phyloP scores from a whole-genome alignment of 306 rosid genomes.

The Hippophae tibetana region DNA sequence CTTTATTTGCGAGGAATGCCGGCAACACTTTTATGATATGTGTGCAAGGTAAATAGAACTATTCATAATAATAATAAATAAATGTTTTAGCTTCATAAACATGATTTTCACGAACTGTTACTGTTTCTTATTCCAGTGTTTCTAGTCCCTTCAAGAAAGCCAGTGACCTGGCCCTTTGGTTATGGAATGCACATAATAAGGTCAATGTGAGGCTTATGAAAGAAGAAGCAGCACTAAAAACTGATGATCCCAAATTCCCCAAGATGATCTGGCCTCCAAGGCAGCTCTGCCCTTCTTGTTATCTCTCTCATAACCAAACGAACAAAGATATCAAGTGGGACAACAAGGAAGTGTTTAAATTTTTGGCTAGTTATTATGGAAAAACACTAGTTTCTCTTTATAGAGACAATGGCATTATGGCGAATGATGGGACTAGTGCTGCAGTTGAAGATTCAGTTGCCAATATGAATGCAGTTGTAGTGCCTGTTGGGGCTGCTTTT shows the following conservation, averaged over 20 bases:
- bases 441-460: constrained; percentile 49
- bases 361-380: constrained; percentile 54
- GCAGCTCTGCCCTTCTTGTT: constrained; percentile 73
- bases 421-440: constrained; percentile 19
- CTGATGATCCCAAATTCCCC: constrained; percentile 87
- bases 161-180: constrained; percentile 74
- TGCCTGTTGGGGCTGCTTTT: constrained; percentile 93
- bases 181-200: constrained; percentile 78
- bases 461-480: constrained; percentile 60
- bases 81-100: constrained; percentile 12
- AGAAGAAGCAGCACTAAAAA: constrained; percentile 63
- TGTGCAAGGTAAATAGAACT: constrained; percentile 54
- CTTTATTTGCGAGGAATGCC: constrained; percentile 96
- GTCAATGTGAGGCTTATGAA: constrained; percentile 65
- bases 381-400: constrained; percentile 48
- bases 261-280: constrained; percentile 85
- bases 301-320: constrained; percentile 28
- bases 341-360: constrained; percentile 48
- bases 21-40: constrained; percentile 77
- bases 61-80: background rate
- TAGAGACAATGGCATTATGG: constrained; percentile 35
- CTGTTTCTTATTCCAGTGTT: constrained; percentile 36
- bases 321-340: constrained; percentile 55
- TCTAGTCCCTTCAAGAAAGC: constrained; percentile 69
- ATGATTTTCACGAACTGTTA: constrained; percentile 20